These are phyloP conservation scores for Cryptosporidium tyzzeri DNA, from an alignment of 169 alveolate genomes.

Conservation along the genomic window DNA sequence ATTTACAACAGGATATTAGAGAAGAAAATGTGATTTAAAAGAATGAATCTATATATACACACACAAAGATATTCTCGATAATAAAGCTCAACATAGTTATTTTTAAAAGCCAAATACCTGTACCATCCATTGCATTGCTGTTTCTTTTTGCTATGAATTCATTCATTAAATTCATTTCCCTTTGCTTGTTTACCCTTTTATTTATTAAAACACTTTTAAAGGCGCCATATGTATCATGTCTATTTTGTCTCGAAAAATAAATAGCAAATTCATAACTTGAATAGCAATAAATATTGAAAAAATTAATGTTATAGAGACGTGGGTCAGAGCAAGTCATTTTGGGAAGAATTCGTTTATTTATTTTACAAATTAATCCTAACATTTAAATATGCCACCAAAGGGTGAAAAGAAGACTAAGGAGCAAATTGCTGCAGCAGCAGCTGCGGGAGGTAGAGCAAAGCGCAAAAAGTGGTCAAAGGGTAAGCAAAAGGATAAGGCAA, in stretches of 20 bases:
- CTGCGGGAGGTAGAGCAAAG: conserved; percentile 77
- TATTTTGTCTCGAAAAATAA: conserved; percentile 23
- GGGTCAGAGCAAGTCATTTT: background rate
- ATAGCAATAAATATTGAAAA: background rate
- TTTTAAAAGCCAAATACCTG: background rate
- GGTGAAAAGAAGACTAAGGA: conserved; percentile 76
- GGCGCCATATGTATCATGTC: conserved; percentile 24
- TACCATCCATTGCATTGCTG: no score
- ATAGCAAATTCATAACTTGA: background rate
- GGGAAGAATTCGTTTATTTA: conserved; percentile 1
- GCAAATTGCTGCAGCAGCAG: conserved; percentile 75
- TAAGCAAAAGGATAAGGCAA: conserved; percentile 87
- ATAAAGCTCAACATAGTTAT: background rate
- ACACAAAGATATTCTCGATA: no score
- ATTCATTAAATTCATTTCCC: background rate
- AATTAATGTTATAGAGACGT: conserved; percentile 1
- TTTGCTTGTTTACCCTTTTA: background rate
- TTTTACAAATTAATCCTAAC: conserved; percentile 17
- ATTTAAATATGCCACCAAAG: conserved; percentile 68
- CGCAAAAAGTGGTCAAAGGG: conserved; percentile 88
- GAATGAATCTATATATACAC: background rate
- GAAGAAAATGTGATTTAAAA: background rate
- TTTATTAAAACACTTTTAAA: background rate
- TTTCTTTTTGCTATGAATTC: background rate
- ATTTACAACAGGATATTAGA: no score